Conservation (phyloP, 208 protist genomes). For the Crithidia sp. region DNA sequence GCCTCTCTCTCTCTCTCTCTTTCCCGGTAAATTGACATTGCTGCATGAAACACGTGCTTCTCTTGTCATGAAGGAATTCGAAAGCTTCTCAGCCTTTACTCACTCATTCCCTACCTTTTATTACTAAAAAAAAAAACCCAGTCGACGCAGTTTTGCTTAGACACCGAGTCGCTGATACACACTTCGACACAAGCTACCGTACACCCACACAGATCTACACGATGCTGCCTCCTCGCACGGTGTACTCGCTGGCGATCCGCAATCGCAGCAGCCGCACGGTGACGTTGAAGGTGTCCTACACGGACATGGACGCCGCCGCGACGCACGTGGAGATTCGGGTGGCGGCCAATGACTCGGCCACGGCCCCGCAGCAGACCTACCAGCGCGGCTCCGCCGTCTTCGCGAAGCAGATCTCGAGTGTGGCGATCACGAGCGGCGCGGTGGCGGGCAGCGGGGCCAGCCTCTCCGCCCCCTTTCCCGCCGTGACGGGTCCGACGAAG, state of each 20-base stretch:
- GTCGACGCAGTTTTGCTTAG: too few species aligned
- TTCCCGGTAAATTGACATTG: too few species aligned
- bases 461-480: slow-evolving; percentile 43
- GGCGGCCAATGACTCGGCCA: slow-evolving; percentile 29
- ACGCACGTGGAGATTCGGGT: slow-evolving; percentile 25
- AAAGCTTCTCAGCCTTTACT: too few species aligned
- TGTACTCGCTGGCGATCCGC: slow-evolving; percentile 62
- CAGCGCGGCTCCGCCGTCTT: slow-evolving; percentile 22
- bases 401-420: slow-evolving; percentile 33
- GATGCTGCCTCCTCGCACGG: slow-evolving; percentile 52
- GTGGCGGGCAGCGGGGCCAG: slow-evolving; percentile 10
- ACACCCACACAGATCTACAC: too few species aligned
- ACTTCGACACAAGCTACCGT: too few species aligned
- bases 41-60: too few species aligned
- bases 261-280: slow-evolving; percentile 34
- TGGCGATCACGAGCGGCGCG: slow-evolving; percentile 20
- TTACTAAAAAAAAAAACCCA: too few species aligned
- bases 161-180: too few species aligned
- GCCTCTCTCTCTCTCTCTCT: background rate
- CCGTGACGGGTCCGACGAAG: slow-evolving; percentile 37
- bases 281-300: slow-evolving; percentile 40
- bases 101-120: too few species aligned
- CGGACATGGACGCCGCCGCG: slow-evolving; percentile 21
- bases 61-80: too few species aligned
- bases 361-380: slow-evolving; percentile 32